Percentiles rank a stretch among this genome's conserved stretches.
Evolutionary conservation across 2,329 filamentous ascomycete species (phyloP).

Genomic region (Xylaria sp.): DNA sequence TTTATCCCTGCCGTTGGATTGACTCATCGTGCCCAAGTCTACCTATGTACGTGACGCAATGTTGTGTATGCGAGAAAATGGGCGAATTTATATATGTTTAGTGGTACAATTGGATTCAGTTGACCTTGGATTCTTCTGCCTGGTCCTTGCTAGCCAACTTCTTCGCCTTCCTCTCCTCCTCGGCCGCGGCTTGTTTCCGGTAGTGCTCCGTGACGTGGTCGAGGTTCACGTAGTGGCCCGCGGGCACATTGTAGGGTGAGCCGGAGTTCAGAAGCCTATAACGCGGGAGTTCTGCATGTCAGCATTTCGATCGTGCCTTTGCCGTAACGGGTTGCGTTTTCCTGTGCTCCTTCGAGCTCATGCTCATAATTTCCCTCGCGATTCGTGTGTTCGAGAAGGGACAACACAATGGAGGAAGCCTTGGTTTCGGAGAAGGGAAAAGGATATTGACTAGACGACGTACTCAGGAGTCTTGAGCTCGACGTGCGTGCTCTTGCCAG

Average conservation of each 20-base stretch:
- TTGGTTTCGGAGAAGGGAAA: background rate
- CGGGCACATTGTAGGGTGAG: slow-evolving; percentile 58
- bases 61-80: background rate
- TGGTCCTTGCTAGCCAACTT: slow-evolving; percentile 47
- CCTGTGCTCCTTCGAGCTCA: background rate
- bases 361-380: background rate
- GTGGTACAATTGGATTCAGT: slow-evolving; percentile 5
- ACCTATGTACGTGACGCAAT: slow-evolving; percentile 13
- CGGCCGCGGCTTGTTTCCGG: slow-evolving; percentile 57
- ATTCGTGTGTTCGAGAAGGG: background rate
- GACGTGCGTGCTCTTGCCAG: slow-evolving; percentile 51
- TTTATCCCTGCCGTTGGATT: background rate
- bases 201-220: slow-evolving; percentile 64
- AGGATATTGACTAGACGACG: slow-evolving; percentile 38
- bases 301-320: too few species aligned
- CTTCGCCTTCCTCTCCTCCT: slow-evolving; percentile 60
- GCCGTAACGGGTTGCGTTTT: too few species aligned
- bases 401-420: background rate
- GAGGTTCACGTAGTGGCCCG: slow-evolving; percentile 59
- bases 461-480: slow-evolving; percentile 65
- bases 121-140: slow-evolving; percentile 32
- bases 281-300: background rate
- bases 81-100: slow-evolving; percentile 27
- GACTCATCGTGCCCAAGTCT: slow-evolving; percentile 4
- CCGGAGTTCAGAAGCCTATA: slow-evolving; percentile 57